Evolutionary conservation across 768 basidiomycete species (phyloP), one percentile per base, ranked within the genome.

Genomic region (Phaeotremella fagi): DNA sequence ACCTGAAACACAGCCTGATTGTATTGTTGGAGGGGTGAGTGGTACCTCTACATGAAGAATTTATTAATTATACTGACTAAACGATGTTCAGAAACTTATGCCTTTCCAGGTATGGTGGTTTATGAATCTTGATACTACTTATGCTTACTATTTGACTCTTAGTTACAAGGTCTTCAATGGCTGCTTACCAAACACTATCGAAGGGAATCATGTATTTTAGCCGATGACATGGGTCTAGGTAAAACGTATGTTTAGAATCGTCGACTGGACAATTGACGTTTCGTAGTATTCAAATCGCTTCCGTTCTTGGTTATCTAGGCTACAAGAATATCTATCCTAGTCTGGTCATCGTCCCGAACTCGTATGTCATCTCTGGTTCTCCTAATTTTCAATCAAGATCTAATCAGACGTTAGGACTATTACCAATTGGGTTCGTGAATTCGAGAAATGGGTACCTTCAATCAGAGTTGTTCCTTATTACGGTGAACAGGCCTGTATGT

Each of bases 261-360:
- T 48, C 4, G 20, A 23, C 29, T 3, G 33, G 24, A 29, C 22
- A 36, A 29, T 43, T 59, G 47, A 42, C 85, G 87, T 49, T 3
- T 15, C 88, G 0, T 78, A 98, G 92, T 0, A 88, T 97, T 1
- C 92, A 95, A 67, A 85, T 97, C 45, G 84, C 84, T 24, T 83
- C 87, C 0, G 88, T 90, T 72, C 75, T 99, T 7, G 72, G 90
- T 84, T 23, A 80, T 79, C 46, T 80, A 86, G 45, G 78, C 79
- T 31, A 64, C 7, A 72, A 76, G 29, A 64, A 81, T 1, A 84
- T 83, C 0, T 85, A 79, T 50, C 95, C 95, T 2, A 84, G 83
- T 31, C 80, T 99, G 14, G 84, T 99, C 11, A 85, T 95, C 3
- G 95, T 98, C 4, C 95, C 95, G 0, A 95, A 99, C 69, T 94